Evolutionary conservation across 306 rosid species (phyloP), one percentile per base, ranked within the genome.

Genomic region (Biancaea sappan): DNA sequence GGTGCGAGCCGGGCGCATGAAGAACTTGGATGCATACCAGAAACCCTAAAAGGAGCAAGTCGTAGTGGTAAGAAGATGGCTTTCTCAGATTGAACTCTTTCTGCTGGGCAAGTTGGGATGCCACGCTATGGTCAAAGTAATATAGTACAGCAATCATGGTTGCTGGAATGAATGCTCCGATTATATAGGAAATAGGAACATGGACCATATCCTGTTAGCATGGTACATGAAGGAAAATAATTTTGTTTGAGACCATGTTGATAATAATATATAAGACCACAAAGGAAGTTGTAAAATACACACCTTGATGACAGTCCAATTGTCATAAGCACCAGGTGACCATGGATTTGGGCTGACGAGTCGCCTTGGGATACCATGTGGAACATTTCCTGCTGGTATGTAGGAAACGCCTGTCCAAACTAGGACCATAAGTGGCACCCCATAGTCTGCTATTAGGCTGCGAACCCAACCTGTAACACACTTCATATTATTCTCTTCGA

Each of bases 281-380:
- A 34, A 40, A 46, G 26, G 63, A 69, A 57, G 31, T 72, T 13
- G 26, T 54, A 24, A 60, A 5, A 15, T 69, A 12, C 34, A 51
- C 93, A 65, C 99, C 98, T 92, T 90, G 56, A 94, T 63, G 37
- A 95, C 96, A 40, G 96, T 95, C 99, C 99, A 95, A 77, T 95
- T 95, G 8, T 86, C 96, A 25, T 95, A 95, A 41, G 99, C 99
- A 77, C 99, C 99, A 8, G 93, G 96, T 29, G 99, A 92, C 99
- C 99, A 95, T 1, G 99, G 99, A 71, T 95, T 90, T n/a, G 99
- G 99, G 80, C 99, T 95, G 72, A 87, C 84, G 50, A 95, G 94
- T 31, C 99, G 89, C 83, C 99, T 78, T 6, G 99, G 99, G 57
- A 95, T 90, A 60, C 97, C 99, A 7, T 78, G 69, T 21, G 99